Conservation (phyloP, 495 filamentous ascomycete species). For the Penicillium riverlandense region DNA sequence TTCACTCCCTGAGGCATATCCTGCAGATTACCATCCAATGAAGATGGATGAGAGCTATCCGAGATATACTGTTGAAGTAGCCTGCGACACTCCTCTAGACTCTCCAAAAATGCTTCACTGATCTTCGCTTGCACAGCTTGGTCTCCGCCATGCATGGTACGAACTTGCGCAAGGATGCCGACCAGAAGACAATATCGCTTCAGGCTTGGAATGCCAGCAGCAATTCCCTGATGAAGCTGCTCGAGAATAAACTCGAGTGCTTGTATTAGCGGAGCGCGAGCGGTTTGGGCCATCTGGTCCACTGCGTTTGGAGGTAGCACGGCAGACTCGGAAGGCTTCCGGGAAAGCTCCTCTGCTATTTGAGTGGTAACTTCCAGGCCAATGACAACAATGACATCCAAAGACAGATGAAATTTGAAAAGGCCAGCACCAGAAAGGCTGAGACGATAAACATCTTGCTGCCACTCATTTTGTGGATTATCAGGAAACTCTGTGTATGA, state of each 20-base stretch:
- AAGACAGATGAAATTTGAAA: constrained; percentile 30
- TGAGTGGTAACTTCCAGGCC: constrained; percentile 34
- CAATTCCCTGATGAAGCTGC: constrained; percentile 9
- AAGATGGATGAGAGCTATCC: background rate
- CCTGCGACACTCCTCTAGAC: constrained; percentile 5
- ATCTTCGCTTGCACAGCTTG: constrained; percentile 3
- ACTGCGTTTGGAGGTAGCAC: background rate
- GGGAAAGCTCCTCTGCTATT: constrained; percentile 15
- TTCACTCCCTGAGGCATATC: background rate
- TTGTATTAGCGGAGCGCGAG: constrained; percentile 7
- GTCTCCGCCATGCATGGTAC: background rate
- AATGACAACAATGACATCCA: constrained; percentile 22
- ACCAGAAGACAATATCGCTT: constrained; percentile 14
- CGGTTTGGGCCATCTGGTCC: constrained; percentile 6
- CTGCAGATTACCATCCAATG: background rate
- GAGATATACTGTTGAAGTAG: constrained; percentile 8
- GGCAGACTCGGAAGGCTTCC: background rate
- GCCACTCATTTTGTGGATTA: constrained; percentile 14
- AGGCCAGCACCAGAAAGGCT: constrained; percentile 29
- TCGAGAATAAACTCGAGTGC: constrained; percentile 9
- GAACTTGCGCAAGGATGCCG: constrained; percentile 12
- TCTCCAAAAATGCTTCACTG: constrained; percentile 4
- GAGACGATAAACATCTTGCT: constrained; percentile 24
- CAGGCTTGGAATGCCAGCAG: constrained; percentile 15
- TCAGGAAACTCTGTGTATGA: background rate